Conservation (phyloP, 768 basidiomycete genomes). For the Phylloporus sp. region DNA sequence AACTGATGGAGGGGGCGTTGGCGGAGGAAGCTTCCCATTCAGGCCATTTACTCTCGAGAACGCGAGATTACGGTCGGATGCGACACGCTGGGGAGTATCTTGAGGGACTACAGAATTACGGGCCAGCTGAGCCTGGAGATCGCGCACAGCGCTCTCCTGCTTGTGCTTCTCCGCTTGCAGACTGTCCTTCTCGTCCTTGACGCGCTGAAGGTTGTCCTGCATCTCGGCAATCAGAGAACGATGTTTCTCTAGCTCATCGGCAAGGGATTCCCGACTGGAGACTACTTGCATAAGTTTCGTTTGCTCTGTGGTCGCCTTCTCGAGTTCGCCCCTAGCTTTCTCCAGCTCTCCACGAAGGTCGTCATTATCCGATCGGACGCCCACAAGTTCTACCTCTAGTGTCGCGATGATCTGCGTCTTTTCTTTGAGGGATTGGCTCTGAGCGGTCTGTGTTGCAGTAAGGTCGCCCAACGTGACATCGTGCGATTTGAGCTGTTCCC, state of each 20-base stretch:
- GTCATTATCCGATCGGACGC: slow-evolving; percentile 37
- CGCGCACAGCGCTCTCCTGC: slow-evolving; percentile 67
- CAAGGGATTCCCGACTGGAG: slow-evolving; percentile 70
- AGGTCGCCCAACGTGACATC: slow-evolving; percentile 46
- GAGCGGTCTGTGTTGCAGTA: slow-evolving; percentile 33
- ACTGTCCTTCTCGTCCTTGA: slow-evolving; percentile 78
- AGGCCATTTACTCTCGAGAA: slow-evolving; percentile 59
- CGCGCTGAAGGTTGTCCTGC: slow-evolving; percentile 72
- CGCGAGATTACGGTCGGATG: slow-evolving; percentile 48
- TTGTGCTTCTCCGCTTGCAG: slow-evolving; percentile 69
- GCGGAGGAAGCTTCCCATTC: slow-evolving; percentile 78
- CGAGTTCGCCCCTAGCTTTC: slow-evolving; percentile 55
- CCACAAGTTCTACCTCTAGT: slow-evolving; percentile 49
- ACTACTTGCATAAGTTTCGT: slow-evolving; percentile 64
- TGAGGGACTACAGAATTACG: slow-evolving; percentile 42
- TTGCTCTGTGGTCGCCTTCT: slow-evolving; percentile 54
- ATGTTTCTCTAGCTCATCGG: slow-evolving; percentile 72
- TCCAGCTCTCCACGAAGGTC: slow-evolving; percentile 42
- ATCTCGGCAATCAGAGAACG: slow-evolving; percentile 72
- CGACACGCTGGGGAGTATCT: slow-evolving; percentile 47
- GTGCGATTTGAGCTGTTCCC: slow-evolving; percentile 49
- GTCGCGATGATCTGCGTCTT: slow-evolving; percentile 45
- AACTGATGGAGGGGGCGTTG: slow-evolving; percentile 76
- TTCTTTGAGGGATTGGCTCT: slow-evolving; percentile 48
- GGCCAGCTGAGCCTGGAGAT: slow-evolving; percentile 70